Evolutionary conservation across 306 rosid species (phyloP).

Genomic region (Lupinus albus): DNA sequence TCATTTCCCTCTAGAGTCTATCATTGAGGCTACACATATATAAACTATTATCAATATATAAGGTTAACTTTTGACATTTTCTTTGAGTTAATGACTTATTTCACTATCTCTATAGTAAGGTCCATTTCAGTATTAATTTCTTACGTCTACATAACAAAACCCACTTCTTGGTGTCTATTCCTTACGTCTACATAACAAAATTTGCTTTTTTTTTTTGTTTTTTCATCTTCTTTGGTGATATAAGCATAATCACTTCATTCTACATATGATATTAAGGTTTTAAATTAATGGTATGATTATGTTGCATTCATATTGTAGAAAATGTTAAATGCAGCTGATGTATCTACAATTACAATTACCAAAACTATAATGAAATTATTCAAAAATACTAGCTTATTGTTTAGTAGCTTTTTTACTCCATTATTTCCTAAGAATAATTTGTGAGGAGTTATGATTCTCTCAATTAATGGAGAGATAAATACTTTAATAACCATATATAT

Average conservation of each 20-base stretch:
- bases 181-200: neutral
- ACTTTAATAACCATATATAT: no score
- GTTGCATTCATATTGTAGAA: no score
- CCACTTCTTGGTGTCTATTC: neutral
- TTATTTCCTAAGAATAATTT: no score
- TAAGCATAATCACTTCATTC: neutral
- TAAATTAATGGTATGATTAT: no score
- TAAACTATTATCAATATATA: slow-evolving; percentile 1
- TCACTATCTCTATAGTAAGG: neutral
- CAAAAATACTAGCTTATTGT: no score
- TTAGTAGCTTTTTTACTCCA: no score
- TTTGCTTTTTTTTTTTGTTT: neutral
- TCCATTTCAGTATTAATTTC: neutral
- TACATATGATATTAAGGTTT: neutral
- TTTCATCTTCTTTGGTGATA: neutral
- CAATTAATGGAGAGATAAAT: no score
- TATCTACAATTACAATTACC: no score
- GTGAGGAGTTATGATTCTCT: no score
- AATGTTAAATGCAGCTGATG: no score
- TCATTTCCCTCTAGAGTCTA: neutral
- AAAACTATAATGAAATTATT: no score
- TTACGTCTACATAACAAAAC: neutral
- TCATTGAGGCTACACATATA: neutral
- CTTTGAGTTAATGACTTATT: slow-evolving; percentile 1
- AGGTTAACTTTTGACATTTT: neutral